Base-by-base conservation (phyloP, 1,284 basidiomycete species). In the Rhodofomes roseus region DNA sequence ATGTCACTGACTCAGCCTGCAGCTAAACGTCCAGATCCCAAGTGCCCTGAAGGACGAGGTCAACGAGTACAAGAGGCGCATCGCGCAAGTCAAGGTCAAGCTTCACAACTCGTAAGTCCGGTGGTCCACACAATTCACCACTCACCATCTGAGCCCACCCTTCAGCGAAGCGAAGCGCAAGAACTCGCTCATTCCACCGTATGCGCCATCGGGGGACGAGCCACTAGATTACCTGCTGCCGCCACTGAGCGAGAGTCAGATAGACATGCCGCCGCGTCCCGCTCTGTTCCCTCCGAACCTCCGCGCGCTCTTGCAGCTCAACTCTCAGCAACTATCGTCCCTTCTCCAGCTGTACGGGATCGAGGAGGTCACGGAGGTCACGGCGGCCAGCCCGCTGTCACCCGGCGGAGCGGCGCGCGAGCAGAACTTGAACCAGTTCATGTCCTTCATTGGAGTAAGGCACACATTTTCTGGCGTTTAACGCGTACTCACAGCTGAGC, bases 161-260 rank as follows among this genome's bases (percentile, higher is more conserved):
- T 57, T 39, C 63, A 84, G 82, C 0, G 81, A 83, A 67, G 81
- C 81, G 6, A 75, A 80, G 18, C 74, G 77, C 29, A 75, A 79
- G 62, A 83, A 83, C 64, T 74, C 77, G 4, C 72, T 76, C 18
- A 73, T 81, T 40, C 71, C 12, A 7, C 7, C 16, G 2, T 22
- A 12, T 14, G 4, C 31, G 31, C 14, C 71, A 11, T 69, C 73
- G 0, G 70, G 76, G 9, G 74, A 72, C 41, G 75, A 77, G 23
- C 77, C 76, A 9, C 71, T 84, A 27, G 74, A 77, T 31, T 77
- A 79, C 16, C 76, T 83, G 1, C 68, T 81, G 18, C 75, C 78
- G 0, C 81, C 81, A 2, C 68, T 79, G 25, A 74, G 74, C 5
- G 76, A 72, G 20, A 73, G 18, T 4, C 2, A 36, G 75, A 52